A percentile compares a stretch with the other conserved stretches of the same genome.
phyloP scores from a whole-genome alignment of 2,329 filamentous ascomycete genomes.

The Penicillium brasilianum region DNA sequence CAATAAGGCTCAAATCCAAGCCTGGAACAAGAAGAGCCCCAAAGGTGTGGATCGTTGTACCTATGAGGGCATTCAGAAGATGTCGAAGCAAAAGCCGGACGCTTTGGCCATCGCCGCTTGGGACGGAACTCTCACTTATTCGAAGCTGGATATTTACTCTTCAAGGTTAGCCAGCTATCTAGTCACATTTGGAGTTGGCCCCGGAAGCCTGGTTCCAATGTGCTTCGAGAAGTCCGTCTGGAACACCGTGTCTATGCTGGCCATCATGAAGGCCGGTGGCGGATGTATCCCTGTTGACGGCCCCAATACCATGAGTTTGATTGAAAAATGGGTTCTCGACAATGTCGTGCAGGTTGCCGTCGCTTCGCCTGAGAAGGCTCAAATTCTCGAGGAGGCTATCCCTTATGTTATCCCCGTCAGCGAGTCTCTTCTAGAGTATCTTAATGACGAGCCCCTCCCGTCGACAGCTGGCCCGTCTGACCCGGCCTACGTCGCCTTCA shows the following conservation, averaged over 20 bases:
- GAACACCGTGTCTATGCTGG: slow-evolving; percentile 37
- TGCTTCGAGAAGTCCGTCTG: slow-evolving; percentile 38
- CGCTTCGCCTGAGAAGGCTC: slow-evolving; percentile 43
- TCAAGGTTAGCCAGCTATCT: slow-evolving; percentile 40
- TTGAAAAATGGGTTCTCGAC: slow-evolving; percentile 48
- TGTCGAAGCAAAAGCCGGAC: slow-evolving; percentile 30
- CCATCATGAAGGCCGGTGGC: slow-evolving; percentile 39
- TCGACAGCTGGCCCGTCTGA: slow-evolving; percentile 22
- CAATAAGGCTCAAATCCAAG: slow-evolving; percentile 37
- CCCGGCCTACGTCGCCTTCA: slow-evolving; percentile 43
- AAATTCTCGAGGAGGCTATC: slow-evolving; percentile 49
- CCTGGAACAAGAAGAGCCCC: slow-evolving; percentile 38
- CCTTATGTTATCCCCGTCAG: slow-evolving; percentile 46
- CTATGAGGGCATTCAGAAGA: slow-evolving; percentile 36
- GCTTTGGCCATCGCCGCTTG: slow-evolving; percentile 37
- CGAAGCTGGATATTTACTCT: slow-evolving; percentile 40
- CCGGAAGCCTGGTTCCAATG: slow-evolving; percentile 34
- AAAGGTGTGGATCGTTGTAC: slow-evolving; percentile 34
- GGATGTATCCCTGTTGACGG: slow-evolving; percentile 46
- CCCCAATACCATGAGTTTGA: slow-evolving; percentile 34
- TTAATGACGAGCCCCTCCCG: slow-evolving; percentile 26
- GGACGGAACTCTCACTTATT: slow-evolving; percentile 43
- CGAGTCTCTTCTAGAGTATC: slow-evolving; percentile 42
- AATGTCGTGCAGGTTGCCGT: slow-evolving; percentile 48
- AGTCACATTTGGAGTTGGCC: slow-evolving; percentile 34